Evolutionary conservation across 78 protist genomes (phyloP).

Genomic region (Diacronema lutheri): DNA sequence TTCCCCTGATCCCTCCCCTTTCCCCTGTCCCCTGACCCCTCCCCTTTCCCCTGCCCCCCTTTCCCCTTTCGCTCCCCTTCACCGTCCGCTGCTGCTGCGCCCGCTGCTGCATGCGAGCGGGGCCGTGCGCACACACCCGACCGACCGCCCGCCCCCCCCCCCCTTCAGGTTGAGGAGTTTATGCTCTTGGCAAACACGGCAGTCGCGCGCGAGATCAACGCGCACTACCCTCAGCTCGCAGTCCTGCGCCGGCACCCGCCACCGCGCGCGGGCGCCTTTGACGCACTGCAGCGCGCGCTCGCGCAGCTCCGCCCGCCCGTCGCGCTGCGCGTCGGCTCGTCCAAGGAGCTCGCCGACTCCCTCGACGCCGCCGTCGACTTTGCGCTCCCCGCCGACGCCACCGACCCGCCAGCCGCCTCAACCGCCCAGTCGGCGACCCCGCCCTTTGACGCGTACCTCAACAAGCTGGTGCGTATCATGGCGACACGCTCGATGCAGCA

Average conservation of each 20-base stretch:
- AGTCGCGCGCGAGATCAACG: conserved; percentile 61
- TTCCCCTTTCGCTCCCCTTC: no score
- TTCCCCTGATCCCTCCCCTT: no score
- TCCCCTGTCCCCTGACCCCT: no score
- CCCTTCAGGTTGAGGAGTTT: conserved; percentile 91
- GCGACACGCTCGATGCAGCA: conserved; percentile 84
- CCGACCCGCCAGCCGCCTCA: no score
- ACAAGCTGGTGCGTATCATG: conserved; percentile 74
- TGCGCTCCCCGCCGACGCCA: no score
- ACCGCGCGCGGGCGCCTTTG: conserved; percentile 35
- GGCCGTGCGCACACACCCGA: no score
- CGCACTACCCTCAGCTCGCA: background rate
- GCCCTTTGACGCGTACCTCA: conserved; percentile 70
- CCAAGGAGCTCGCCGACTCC: conserved; percentile 57
- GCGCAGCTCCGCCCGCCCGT: conserved; percentile 42
- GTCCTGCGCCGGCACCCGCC: conserved; percentile 48
- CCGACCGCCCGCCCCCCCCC: no score
- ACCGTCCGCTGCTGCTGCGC: no score
- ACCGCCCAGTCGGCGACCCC: no score
- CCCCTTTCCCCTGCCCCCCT: no score
- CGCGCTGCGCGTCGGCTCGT: conserved; percentile 21
- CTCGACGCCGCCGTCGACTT: conserved; percentile 45
- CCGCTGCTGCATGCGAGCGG: no score
- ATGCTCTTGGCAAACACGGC: conserved; percentile 93
- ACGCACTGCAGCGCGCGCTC: conserved; percentile 9